A percentile compares a stretch with the other conserved stretches of the same genome.
Evolutionary conservation across 2,329 filamentous ascomycete species (phyloP).

Genomic region (Chrysosporium queenslandicum): DNA sequence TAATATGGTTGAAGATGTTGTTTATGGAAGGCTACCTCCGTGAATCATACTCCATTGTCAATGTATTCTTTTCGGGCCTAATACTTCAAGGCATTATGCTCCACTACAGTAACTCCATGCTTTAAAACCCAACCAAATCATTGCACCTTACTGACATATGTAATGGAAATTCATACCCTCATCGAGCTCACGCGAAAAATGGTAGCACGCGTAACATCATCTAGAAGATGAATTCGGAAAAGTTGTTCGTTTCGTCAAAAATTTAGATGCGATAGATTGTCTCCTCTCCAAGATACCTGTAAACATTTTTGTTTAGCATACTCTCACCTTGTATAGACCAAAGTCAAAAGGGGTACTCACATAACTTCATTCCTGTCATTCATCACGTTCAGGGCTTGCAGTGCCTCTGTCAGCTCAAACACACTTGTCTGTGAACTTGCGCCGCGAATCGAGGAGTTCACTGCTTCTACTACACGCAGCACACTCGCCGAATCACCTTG

Average conservation of each 20-base stretch:
- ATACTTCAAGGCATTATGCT: too few species aligned
- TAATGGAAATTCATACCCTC: too few species aligned
- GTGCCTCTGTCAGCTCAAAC: slow-evolving; percentile 63
- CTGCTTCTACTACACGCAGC: slow-evolving; percentile 61
- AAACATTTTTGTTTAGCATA: slow-evolving; percentile 12
- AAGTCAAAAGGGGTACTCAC: slow-evolving; percentile 47
- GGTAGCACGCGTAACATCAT: too few species aligned
- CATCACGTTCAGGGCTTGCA: slow-evolving; percentile 68
- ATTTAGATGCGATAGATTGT: slow-evolving; percentile 59
- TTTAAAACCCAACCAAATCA: too few species aligned
- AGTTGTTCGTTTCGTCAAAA: too few species aligned
- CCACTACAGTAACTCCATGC: too few species aligned
- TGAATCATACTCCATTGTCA: too few species aligned
- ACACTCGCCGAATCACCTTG: slow-evolving; percentile 67
- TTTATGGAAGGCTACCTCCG: too few species aligned
- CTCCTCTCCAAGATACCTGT: slow-evolving; percentile 45
- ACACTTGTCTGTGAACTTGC: slow-evolving; percentile 41
- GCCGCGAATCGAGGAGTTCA: slow-evolving; percentile 60
- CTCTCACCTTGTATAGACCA: not conserved
- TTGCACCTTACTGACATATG: too few species aligned
- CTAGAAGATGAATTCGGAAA: too few species aligned
- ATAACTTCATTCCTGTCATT: slow-evolving; percentile 83
- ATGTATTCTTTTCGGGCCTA: too few species aligned
- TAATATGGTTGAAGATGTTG: not conserved
- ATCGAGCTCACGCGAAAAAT: too few species aligned